Conservation (phyloP, 352 stramenopile species). For the Phytophthora colocasiae region DNA sequence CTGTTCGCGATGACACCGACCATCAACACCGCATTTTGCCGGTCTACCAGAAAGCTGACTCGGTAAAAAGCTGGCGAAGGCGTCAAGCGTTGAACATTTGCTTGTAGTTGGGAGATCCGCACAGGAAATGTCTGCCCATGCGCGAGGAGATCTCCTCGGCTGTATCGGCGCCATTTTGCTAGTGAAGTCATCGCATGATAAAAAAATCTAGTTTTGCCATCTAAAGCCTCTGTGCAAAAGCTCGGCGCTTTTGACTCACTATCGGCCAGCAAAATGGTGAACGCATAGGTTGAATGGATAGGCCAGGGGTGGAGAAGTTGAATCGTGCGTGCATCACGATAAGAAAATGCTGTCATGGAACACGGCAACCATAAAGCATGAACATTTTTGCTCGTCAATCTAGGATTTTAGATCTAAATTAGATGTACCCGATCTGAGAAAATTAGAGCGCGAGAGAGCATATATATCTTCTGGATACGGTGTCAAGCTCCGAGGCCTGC, state of each 20-base stretch:
- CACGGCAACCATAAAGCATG: constrained; percentile 10
- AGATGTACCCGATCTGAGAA: constrained; percentile 20
- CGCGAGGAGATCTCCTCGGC: background rate
- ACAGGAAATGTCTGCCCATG: constrained; percentile 1
- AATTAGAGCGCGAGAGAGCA: constrained; percentile 37
- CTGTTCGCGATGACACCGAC: constrained; percentile 18
- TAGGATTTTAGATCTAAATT: constrained; percentile 3
- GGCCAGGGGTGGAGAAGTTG: constrained; percentile 6
- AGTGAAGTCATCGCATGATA: background rate
- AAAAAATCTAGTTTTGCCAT: constrained; percentile 6
- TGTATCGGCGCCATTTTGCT: background rate
- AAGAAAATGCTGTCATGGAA: constrained; percentile 4
- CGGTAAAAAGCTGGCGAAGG: constrained; percentile 9
- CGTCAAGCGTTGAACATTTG: constrained; percentile 25
- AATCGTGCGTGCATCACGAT: background rate
- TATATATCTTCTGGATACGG: constrained; percentile 25
- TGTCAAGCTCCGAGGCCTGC: too few species aligned
- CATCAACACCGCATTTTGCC: background rate
- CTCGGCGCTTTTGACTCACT: background rate
- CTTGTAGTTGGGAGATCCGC: constrained; percentile 16
- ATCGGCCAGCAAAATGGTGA: constrained; percentile 5
- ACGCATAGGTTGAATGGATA: constrained; percentile 14
- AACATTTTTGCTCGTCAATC: constrained; percentile 16
- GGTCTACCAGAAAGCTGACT: constrained; percentile 7
- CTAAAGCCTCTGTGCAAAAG: background rate